These are phyloP conservation scores for Ophiostoma triangulosporum DNA, from an alignment of 2,329 filamentous ascomycete genomes.

Conservation along the genomic window DNA sequence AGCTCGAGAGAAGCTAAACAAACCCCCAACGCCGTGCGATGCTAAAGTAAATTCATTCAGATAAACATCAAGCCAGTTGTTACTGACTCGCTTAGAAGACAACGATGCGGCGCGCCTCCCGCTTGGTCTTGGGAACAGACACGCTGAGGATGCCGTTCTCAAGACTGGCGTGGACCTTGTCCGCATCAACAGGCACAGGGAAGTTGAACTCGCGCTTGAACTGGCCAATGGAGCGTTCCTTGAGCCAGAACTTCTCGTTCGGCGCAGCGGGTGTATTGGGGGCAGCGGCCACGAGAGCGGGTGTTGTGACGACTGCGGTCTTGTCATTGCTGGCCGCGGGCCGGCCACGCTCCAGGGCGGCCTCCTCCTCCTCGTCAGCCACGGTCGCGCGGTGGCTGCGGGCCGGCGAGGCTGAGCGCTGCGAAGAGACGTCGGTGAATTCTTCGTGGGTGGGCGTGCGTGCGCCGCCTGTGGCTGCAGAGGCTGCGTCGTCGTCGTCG, in stretches of 20 bases:
- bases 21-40: no score
- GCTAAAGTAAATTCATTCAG: no score
- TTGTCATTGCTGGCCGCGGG: slow-evolving; percentile 13
- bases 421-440: slow-evolving; percentile 24
- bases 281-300: slow-evolving; percentile 11
- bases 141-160: slow-evolving; percentile 53
- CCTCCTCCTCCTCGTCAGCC: slow-evolving; percentile 40
- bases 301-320: background rate
- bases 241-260: slow-evolving; percentile 47
- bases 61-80: no score
- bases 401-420: slow-evolving; percentile 17
- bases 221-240: slow-evolving; percentile 51
- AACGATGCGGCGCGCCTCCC: slow-evolving; percentile 39
- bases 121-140: slow-evolving; percentile 52
- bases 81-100: slow-evolving; percentile 34
- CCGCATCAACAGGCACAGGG: slow-evolving; percentile 48
- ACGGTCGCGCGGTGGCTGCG: slow-evolving; percentile 45
- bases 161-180: slow-evolving; percentile 46
- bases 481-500: background rate
- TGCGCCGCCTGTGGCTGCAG: background rate
- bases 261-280: background rate
- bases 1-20: no score
- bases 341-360: slow-evolving; percentile 16
- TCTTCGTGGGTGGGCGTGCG: slow-evolving; percentile 14
- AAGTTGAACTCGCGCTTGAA: slow-evolving; percentile 59